Conservation (phyloP, 768 basidiomycete genomes). For the Agaricus sinodeliciosus region DNA sequence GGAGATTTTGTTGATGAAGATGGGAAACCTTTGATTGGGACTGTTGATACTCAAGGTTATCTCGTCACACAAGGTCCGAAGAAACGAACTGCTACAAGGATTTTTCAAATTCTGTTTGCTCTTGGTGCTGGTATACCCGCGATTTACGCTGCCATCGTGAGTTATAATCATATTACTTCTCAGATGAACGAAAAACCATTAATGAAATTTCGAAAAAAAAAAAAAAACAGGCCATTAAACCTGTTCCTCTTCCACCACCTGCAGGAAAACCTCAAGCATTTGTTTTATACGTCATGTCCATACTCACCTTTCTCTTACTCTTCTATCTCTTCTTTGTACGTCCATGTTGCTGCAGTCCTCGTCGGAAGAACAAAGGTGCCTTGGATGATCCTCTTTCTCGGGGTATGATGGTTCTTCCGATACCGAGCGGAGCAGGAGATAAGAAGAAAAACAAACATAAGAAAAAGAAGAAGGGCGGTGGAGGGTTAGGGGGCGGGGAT, state of each 20-base stretch:
- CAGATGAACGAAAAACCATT: neutral
- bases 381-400: conserved; percentile 21
- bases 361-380: conserved; percentile 14
- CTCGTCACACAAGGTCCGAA: conserved; percentile 59
- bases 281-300: conserved; percentile 50
- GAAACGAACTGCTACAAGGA: conserved; percentile 45
- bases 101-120: conserved; percentile 43
- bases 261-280: conserved; percentile 45
- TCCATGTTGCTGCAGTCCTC: conserved; percentile 44
- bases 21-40: conserved; percentile 48
- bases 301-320: conserved; percentile 42
- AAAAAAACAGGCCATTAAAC: conserved; percentile 49
- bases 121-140: conserved; percentile 45
- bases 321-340: conserved; percentile 52
- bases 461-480: conserved; percentile 33
- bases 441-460: conserved; percentile 31
- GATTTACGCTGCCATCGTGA: conserved; percentile 58
- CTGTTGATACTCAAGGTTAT: conserved; percentile 48
- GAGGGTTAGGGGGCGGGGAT: conserved; percentile 23
- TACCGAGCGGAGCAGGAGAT: conserved; percentile 30
- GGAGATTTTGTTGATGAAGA: conserved; percentile 34
- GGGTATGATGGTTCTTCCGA: conserved; percentile 55
- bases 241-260: conserved; percentile 48
- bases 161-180: conserved; percentile 17
- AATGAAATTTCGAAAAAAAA: no score